Evolutionary conservation across 2,329 filamentous ascomycete species (phyloP), one percentile per base, ranked within the genome.

Genomic region (Setomelanomma holmii): DNA sequence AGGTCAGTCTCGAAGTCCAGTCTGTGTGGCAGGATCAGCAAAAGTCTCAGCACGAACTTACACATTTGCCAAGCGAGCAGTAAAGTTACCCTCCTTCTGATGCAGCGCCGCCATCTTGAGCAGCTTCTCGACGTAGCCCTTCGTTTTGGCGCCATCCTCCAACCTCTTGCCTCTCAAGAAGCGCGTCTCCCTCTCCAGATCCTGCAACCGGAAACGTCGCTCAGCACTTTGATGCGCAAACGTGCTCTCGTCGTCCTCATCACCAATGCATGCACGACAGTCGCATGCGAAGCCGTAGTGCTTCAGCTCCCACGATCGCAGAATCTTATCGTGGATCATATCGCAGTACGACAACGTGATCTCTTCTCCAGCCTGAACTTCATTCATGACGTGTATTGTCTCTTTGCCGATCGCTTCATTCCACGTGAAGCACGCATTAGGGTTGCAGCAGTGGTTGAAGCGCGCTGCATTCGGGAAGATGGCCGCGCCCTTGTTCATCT

Each of bases 381-480:
- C 66, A 4, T 63, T 60, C 43, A 72, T 72, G 1, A 68, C 59
- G 33, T 77, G 72, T 14, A 77, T 65, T 1, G 70, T 72, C 43
- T 72, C 63, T 41, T 60, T 65, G 4, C 56, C 44, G 11, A 71
- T 66, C 5, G 48, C 43, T 1, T 44, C 40, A 49, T 76, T 75
- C 74, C 72, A 76, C 16, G 51, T 57, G 43, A 73, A 78, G 49
- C 59, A 62, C 1, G 75, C 71, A 45, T 78, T 79, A 1, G 76
- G 74, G 23, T 63, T 69, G 61, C 76, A 79, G 16, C 60, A 66
- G 58, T 79, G 76, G 48, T 78, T 79, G 67, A 78, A 72, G 23
- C 75, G 73, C 4, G 74, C 63, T 14, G 74, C 66, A 23, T 68
- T 50, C 6, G 67, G 64, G 38, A 76, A 78, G 12, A 79, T 62